Percentiles rank a stretch among this genome's conserved stretches.
Conservation (phyloP, 2,329 filamentous ascomycete species). For the Diplodia seriata region DNA sequence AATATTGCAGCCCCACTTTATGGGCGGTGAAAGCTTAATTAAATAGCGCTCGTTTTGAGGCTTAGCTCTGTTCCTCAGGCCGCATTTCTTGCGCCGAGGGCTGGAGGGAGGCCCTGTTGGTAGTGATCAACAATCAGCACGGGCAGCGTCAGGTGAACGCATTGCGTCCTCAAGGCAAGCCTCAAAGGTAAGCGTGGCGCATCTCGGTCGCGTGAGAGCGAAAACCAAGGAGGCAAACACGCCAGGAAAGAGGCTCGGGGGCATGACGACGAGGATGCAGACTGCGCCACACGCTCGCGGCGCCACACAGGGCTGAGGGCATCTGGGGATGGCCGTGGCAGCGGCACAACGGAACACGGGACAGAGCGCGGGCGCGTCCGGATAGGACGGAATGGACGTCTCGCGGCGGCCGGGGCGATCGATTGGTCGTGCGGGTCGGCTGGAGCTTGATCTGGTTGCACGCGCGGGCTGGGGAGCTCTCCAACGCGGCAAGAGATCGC, state of each 20-base stretch:
- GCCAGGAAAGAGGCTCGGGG: constrained; percentile 24
- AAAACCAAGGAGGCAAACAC: constrained; percentile 10
- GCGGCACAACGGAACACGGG: constrained; percentile 13
- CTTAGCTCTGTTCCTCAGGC: constrained; percentile 1
- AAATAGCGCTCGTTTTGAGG: neutral
- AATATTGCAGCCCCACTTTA: neutral
- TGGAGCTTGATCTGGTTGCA: neutral
- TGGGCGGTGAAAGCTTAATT: constrained; percentile 1
- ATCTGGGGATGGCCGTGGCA: constrained; percentile 3
- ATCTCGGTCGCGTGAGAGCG: neutral
- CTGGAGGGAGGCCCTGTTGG: neutral
- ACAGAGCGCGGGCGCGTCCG: constrained; percentile 6
- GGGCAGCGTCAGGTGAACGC: neutral
- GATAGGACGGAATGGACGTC: constrained; percentile 12
- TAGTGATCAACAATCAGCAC: neutral
- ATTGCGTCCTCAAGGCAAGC: too few relatives aligned
- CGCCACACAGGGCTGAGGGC: constrained; percentile 22
- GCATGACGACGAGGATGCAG: neutral
- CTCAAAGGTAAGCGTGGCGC: neutral
- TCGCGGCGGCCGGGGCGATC: neutral
- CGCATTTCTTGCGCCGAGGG: neutral
- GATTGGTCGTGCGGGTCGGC: constrained; percentile 1
- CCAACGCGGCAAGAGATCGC: neutral
- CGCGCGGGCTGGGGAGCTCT: neutral
- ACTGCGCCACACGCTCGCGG: neutral